Evolutionary conservation across 495 filamentous ascomycete species (phyloP).

Genomic region (Lasiosphaeria ovina): DNA sequence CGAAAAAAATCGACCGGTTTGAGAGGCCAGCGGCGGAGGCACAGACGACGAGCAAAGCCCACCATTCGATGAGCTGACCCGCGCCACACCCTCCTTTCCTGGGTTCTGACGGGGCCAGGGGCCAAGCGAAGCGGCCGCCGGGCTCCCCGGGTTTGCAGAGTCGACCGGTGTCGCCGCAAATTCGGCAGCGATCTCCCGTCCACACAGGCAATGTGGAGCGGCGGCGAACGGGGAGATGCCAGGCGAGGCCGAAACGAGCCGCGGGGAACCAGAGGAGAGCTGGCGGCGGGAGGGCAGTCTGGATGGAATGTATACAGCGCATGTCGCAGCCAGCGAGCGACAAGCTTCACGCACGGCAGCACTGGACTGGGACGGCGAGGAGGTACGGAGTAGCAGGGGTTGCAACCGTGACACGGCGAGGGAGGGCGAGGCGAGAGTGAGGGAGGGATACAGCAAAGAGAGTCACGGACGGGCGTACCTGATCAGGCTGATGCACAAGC

Average conservation of each 20-base stretch:
- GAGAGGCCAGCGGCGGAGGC: constrained; percentile 24
- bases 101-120: constrained; percentile 23
- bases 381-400: background rate
- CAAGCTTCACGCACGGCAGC: background rate
- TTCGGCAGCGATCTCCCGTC: constrained; percentile 15
- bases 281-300: background rate
- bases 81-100: constrained; percentile 14
- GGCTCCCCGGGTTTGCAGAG: constrained; percentile 13
- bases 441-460: constrained; percentile 1
- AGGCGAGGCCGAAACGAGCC: constrained; percentile 13
- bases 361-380: background rate
- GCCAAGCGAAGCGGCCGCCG: constrained; percentile 12
- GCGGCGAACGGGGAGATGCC: constrained; percentile 12
- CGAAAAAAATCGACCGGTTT: constrained; percentile 13
- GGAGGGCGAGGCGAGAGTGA: background rate
- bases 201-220: constrained; percentile 5
- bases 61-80: constrained; percentile 17
- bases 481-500: constrained; percentile 15
- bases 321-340: background rate
- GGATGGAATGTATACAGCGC: no score
- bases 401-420: background rate
- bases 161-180: constrained; percentile 10
- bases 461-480: constrained; percentile 13
- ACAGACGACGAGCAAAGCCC: constrained; percentile 19
- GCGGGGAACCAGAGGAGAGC: constrained; percentile 2